Evolutionary conservation across 1,139 yeast genomes (phyloP).

Genomic region (Suhomyces maxii): DNA sequence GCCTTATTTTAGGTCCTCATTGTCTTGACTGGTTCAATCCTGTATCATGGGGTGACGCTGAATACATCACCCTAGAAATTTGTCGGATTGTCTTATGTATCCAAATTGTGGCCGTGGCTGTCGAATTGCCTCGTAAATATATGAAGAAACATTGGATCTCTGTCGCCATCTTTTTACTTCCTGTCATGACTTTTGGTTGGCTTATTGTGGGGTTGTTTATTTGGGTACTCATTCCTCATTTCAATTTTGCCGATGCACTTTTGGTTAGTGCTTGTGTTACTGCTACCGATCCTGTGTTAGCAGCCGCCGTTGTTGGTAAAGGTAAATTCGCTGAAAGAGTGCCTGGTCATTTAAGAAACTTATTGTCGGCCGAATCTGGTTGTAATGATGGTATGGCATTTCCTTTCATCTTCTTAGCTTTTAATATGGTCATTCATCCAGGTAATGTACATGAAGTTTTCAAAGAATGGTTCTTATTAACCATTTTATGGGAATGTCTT

Average conservation of each 20-base stretch:
- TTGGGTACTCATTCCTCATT: slow-evolving; percentile 83
- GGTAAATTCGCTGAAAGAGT: slow-evolving; percentile 97
- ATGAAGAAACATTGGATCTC: slow-evolving; percentile 90
- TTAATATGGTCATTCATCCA: slow-evolving; percentile 64
- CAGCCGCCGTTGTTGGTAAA: slow-evolving; percentile 97
- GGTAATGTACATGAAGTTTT: slow-evolving; percentile 71
- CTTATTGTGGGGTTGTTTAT: slow-evolving; percentile 80
- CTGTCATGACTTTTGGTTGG: slow-evolving; percentile 97
- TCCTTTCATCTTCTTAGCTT: slow-evolving; percentile 82
- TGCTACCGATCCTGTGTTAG: slow-evolving; percentile 96
- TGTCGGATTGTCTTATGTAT: slow-evolving; percentile 86
- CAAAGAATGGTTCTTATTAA: slow-evolving; percentile 79
- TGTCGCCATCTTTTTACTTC: slow-evolving; percentile 73
- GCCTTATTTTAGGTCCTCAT: slow-evolving; percentile 91
- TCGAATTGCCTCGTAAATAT: slow-evolving; percentile 90
- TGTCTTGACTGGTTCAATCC: slow-evolving; percentile 90
- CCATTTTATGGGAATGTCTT: slow-evolving; percentile 83
- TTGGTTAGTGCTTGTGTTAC: slow-evolving; percentile 91
- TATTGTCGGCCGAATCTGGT: slow-evolving; percentile 91
- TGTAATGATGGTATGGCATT: slow-evolving; percentile 99
- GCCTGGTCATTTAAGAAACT: slow-evolving; percentile 92
- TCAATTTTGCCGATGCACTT: slow-evolving; percentile 73
- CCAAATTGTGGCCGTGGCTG: slow-evolving; percentile 97
- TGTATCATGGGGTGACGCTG: slow-evolving; percentile 86
- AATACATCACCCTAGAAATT: slow-evolving; percentile 81